Evolutionary conservation across 2,329 filamentous ascomycete genomes (phyloP).

Genomic region (Akanthomyces dipterigenus): DNA sequence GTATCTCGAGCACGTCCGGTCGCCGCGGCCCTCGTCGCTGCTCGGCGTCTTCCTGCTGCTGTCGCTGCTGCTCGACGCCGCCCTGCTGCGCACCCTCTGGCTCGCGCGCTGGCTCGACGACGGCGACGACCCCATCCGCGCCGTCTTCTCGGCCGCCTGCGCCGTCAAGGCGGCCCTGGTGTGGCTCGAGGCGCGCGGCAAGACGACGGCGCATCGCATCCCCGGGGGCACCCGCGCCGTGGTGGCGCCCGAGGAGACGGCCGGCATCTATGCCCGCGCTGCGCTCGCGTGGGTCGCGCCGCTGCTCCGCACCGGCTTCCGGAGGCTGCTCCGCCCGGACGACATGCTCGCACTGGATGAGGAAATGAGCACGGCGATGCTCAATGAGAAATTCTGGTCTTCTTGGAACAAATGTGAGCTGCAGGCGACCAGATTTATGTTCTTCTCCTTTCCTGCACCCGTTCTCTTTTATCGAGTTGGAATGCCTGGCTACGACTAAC

Average conservation of each 20-base stretch:
- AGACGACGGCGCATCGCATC: slow-evolving; percentile 21
- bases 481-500: background rate
- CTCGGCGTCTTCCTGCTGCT: slow-evolving; percentile 28
- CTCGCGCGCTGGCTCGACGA: slow-evolving; percentile 17
- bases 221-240: slow-evolving; percentile 23
- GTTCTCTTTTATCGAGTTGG: background rate
- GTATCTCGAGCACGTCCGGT: slow-evolving; percentile 26
- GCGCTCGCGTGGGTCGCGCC: slow-evolving; percentile 34
- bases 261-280: slow-evolving; percentile 31
- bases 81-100: slow-evolving; percentile 30
- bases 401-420: slow-evolving; percentile 23
- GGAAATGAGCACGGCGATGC: slow-evolving; percentile 23
- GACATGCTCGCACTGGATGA: slow-evolving; percentile 30
- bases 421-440: background rate
- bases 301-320: slow-evolving; percentile 30
- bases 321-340: slow-evolving; percentile 25
- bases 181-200: slow-evolving; percentile 33
- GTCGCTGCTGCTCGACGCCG: slow-evolving; percentile 27
- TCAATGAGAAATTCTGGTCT: slow-evolving; percentile 26
- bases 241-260: slow-evolving; percentile 30
- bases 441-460: background rate
- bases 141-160: slow-evolving; percentile 29
- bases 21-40: slow-evolving; percentile 25
- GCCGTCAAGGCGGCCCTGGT: slow-evolving; percentile 29
- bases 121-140: slow-evolving; percentile 24